Percentiles rank a stretch among this genome's conserved stretches.
phyloP scores from a whole-genome alignment of 2,329 filamentous ascomycete species.

The Scleromitrula shiraiana region DNA sequence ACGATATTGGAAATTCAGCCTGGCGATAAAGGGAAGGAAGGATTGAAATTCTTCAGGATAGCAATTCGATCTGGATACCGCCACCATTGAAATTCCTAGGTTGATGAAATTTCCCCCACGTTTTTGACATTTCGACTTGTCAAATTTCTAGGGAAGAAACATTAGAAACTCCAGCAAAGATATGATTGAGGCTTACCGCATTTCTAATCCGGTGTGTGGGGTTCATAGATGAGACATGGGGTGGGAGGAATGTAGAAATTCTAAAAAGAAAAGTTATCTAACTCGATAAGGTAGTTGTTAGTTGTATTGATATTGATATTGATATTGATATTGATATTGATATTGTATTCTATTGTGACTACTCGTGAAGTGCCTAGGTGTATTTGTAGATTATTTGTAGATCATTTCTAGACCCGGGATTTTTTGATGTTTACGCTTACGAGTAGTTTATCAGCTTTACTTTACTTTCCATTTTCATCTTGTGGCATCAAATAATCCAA shows the following conservation, averaged over 20 bases:
- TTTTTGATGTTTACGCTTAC: neutral
- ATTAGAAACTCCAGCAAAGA: neutral
- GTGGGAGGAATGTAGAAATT: constrained; percentile 6
- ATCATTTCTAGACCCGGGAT: neutral
- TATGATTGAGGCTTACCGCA: constrained; percentile 5
- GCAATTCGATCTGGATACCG: too few relatives aligned
- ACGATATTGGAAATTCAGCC: too few relatives aligned
- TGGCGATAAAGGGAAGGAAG: neutral
- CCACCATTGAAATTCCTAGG: too few relatives aligned
- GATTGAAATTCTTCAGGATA: neutral
- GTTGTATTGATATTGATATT: too few relatives aligned
- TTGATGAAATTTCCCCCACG: constrained; percentile 7
- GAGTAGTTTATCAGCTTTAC: neutral
- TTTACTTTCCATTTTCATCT: too few relatives aligned
- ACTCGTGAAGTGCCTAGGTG: too few relatives aligned
- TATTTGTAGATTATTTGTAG: too few relatives aligned
- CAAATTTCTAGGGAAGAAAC: neutral
- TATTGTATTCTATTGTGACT: too few relatives aligned
- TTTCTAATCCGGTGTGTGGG: neutral
- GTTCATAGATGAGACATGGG: neutral
- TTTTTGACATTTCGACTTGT: constrained; percentile 5
- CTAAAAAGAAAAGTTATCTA: too few relatives aligned
- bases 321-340: too few relatives aligned
- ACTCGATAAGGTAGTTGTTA: too few relatives aligned
- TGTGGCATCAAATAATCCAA: too few relatives aligned